A percentile compares a stretch with the other conserved stretches of the same genome.
phyloP scores from a whole-genome alignment of 306 rosid species.

The Lotus japonicus region DNA sequence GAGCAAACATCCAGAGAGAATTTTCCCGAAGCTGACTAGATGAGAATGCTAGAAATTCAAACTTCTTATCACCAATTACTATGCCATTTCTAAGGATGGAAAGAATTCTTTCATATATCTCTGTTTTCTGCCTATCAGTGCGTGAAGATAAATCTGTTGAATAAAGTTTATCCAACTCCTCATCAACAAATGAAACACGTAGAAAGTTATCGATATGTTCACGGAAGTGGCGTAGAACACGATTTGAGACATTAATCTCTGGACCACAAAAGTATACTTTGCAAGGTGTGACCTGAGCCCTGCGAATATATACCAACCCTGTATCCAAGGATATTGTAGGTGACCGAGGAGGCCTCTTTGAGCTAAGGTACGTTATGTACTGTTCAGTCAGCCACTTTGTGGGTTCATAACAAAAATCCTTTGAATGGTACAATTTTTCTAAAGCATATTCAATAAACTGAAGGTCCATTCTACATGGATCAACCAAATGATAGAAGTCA shows the following conservation, averaged over 20 bases:
- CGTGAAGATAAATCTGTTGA: slow-evolving; percentile 68
- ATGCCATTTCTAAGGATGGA: slow-evolving; percentile 59
- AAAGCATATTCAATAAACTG: slow-evolving; percentile 48
- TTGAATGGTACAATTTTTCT: slow-evolving; percentile 46
- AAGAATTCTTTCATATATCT: slow-evolving; percentile 56
- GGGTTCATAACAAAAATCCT: slow-evolving; percentile 69
- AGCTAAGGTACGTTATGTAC: slow-evolving; percentile 32
- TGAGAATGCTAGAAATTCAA: slow-evolving; percentile 85
- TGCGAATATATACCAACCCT: slow-evolving; percentile 66
- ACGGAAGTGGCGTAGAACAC: slow-evolving; percentile 52
- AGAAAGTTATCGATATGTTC: slow-evolving; percentile 50
- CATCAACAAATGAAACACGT: slow-evolving; percentile 86
- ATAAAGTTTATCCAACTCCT: slow-evolving; percentile 59
- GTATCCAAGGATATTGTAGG: slow-evolving; percentile 44
- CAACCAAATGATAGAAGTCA: slow-evolving; percentile 51
- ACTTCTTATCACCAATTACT: slow-evolving; percentile 58
- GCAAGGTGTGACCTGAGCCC: slow-evolving; percentile 74
- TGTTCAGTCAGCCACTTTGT: slow-evolving; percentile 50
- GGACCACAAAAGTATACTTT: slow-evolving; percentile 68
- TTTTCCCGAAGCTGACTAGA: slow-evolving; percentile 82
- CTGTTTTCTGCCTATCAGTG: slow-evolving; percentile 40
- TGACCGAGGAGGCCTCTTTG: slow-evolving; percentile 33
- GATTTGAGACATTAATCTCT: slow-evolving; percentile 81
- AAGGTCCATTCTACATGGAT: slow-evolving; percentile 29
- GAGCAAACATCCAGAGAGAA: slow-evolving; percentile 92